Evolutionary conservation across 805 yeast species (phyloP).

Genomic region (Debaryomyces maramus): DNA sequence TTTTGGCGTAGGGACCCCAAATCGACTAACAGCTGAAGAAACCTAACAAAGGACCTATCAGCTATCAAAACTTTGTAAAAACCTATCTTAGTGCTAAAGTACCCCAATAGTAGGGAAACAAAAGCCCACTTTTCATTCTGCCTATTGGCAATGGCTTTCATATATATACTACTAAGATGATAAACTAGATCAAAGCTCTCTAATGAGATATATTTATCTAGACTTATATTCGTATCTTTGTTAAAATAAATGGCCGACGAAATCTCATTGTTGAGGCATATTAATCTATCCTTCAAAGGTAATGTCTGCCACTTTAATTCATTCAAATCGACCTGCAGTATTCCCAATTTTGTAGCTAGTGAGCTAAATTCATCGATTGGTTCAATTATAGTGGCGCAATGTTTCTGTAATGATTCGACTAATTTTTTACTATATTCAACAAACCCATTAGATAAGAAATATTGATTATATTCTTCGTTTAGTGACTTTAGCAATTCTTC

Average conservation of each 20-base stretch:
- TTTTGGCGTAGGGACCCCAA: slow-evolving; percentile 12
- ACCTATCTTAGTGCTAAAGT: slow-evolving; percentile 14
- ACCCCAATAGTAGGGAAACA: slow-evolving; percentile 22
- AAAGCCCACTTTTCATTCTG: slow-evolving; percentile 31
- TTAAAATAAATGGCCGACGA: slow-evolving; percentile 19
- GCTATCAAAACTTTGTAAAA: slow-evolving; percentile 19
- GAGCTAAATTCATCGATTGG: slow-evolving; percentile 16
- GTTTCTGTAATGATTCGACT: slow-evolving; percentile 23
- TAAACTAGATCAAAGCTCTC: slow-evolving; percentile 23
- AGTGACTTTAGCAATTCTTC: slow-evolving; percentile 22
- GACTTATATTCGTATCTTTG: slow-evolving; percentile 15
- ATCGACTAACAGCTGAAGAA: slow-evolving; percentile 24
- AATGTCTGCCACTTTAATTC: slow-evolving; percentile 22
- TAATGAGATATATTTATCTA: slow-evolving; percentile 24
- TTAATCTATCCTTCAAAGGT: slow-evolving; percentile 23
- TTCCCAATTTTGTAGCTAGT: slow-evolving; percentile 28
- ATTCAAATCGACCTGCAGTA: slow-evolving; percentile 22
- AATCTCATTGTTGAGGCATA: slow-evolving; percentile 27
- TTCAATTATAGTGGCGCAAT: slow-evolving; percentile 12
- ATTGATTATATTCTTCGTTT: slow-evolving; percentile 27
- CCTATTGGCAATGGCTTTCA: slow-evolving; percentile 18
- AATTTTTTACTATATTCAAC: slow-evolving; percentile 30
- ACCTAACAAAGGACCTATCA: slow-evolving; percentile 20
- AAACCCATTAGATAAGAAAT: slow-evolving; percentile 22
- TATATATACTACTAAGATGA: slow-evolving; percentile 30